phyloP scores from a whole-genome alignment of 352 stramenopile species.

The Phytophthora constricta region DNA sequence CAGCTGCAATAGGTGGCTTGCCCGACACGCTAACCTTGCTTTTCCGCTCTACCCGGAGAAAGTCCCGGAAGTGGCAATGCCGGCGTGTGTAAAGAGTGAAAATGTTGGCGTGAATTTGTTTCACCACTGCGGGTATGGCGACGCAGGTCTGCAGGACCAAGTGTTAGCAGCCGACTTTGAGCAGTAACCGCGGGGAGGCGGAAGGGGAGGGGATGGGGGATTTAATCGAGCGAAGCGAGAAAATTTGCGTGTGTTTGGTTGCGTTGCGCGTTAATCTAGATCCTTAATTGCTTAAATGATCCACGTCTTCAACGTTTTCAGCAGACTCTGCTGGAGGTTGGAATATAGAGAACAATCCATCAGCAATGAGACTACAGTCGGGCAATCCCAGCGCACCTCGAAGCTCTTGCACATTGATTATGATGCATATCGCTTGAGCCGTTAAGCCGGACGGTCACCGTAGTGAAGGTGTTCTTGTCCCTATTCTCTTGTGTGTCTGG shows the following conservation, averaged over 20 bases:
- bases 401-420: constrained; percentile 18
- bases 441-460: constrained; percentile 4
- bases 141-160: background rate
- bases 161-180: constrained; percentile 8
- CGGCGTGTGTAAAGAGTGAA: constrained; percentile 7
- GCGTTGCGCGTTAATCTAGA: constrained; percentile 11
- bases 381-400: background rate
- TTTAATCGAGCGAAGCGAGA: constrained; percentile 15
- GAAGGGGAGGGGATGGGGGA: background rate
- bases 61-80: constrained; percentile 21
- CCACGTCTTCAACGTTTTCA: constrained; percentile 17
- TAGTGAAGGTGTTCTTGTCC: background rate
- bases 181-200: background rate
- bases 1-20: constrained; percentile 30
- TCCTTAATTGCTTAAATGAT: constrained; percentile 18
- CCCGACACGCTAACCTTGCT: constrained; percentile 20
- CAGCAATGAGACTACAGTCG: constrained; percentile 14
- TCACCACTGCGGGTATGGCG: constrained; percentile 14
- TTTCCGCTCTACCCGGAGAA: constrained; percentile 11
- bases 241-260: constrained; percentile 17
- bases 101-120: constrained; percentile 20
- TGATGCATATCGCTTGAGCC: constrained; percentile 13
- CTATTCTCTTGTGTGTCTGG: background rate
- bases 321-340: constrained; percentile 4
- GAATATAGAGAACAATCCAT: constrained; percentile 12